Percentiles rank a stretch among this genome's conserved stretches.
These are phyloP conservation scores for Citrus inodora DNA, from an alignment of 345 rosid species.

Conservation along the genomic window DNA sequence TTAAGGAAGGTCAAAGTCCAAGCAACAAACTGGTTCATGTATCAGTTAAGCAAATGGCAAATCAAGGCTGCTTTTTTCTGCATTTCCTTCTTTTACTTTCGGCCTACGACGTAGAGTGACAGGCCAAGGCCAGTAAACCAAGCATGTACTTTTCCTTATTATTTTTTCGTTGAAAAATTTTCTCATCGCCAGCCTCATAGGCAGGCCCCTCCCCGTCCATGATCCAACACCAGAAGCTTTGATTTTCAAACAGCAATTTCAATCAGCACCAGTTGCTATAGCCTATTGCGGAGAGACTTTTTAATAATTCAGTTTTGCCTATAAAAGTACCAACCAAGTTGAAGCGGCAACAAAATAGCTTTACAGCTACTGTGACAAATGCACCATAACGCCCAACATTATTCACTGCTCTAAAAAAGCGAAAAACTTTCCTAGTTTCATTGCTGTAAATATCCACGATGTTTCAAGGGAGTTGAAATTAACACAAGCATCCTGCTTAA, in stretches of 20 bases:
- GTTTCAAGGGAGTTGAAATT: background rate
- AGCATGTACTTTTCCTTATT: no score
- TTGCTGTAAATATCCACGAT: background rate
- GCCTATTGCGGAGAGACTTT: background rate
- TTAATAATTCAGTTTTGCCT: background rate
- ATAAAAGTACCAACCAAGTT: background rate
- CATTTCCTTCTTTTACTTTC: no score
- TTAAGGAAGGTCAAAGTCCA: background rate
- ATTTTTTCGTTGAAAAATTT: background rate
- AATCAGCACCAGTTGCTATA: background rate
- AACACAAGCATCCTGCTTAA: background rate
- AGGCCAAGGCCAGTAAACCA: background rate
- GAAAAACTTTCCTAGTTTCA: background rate
- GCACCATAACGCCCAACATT: background rate
- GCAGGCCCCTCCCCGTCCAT: background rate
- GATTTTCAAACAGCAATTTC: background rate
- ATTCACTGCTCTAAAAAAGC: background rate
- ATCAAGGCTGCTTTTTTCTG: background rate
- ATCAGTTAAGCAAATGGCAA: background rate
- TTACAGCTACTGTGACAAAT: background rate
- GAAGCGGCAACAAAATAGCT: background rate
- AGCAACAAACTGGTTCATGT: background rate
- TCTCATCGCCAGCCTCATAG: background rate
- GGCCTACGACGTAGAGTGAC: background rate
- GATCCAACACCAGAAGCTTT: background rate